A percentile compares a stretch with the other conserved stretches of the same genome.
Evolutionary conservation across 2,329 filamentous ascomycete genomes (phyloP).

Genomic region (Knufia fluminis): DNA sequence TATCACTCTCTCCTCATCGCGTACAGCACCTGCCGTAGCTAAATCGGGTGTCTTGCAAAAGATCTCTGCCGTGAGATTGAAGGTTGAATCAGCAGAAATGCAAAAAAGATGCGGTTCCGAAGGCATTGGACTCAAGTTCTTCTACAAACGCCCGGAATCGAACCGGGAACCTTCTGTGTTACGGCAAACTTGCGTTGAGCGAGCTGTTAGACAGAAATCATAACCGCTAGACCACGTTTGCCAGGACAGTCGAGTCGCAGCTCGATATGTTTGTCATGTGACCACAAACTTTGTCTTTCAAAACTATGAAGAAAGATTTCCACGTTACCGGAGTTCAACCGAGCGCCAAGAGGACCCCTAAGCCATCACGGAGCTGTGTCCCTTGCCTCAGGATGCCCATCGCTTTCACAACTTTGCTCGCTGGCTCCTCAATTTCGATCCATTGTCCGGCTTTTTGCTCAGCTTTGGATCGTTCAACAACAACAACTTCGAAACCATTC

Average conservation of each 20-base stretch:
- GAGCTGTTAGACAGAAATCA: slow-evolving; percentile 8
- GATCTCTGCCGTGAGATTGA: too few relatives aligned
- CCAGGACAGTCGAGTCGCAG: neutral
- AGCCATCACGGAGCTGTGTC: too few relatives aligned
- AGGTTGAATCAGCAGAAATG: too few relatives aligned
- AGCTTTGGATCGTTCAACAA: slow-evolving; percentile 18
- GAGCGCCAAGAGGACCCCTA: too few relatives aligned
- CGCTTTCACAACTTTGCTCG: slow-evolving; percentile 14
- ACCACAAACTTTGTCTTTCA: neutral
- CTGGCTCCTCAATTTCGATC: slow-evolving; percentile 20
- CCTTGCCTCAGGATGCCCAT: slow-evolving; percentile 21
- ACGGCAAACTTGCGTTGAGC: neutral
- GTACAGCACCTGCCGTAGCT: too few relatives aligned
- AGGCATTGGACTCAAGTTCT: too few relatives aligned
- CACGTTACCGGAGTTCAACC: too few relatives aligned
- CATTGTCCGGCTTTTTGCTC: slow-evolving; percentile 16
- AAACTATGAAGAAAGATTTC: too few relatives aligned
- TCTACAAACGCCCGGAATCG: slow-evolving; percentile 3
- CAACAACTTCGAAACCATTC: slow-evolving; percentile 15
- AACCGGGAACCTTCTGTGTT: slow-evolving; percentile 9
- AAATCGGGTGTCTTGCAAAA: too few relatives aligned
- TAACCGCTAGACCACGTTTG: slow-evolving; percentile 7
- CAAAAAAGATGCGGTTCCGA: neutral
- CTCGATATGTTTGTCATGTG: neutral
- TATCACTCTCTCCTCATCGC: too few relatives aligned